Evolutionary conservation across 768 basidiomycete genomes (phyloP).

Genomic region (Pisolithus albus): DNA sequence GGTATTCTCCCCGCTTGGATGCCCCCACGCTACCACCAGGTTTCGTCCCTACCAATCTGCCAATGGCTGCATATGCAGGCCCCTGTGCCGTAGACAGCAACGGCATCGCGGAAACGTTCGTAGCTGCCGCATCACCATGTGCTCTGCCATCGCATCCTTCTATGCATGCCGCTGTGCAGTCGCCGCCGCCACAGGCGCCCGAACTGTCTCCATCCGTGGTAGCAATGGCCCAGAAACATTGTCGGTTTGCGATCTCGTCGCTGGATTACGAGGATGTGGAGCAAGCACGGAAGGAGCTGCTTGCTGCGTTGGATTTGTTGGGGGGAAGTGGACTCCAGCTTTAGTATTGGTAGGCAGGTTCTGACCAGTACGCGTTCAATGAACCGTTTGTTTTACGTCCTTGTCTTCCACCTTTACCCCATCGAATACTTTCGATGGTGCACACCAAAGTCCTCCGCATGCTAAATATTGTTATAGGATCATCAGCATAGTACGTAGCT

Average conservation of each 20-base stretch:
- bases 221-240: conserved; percentile 82
- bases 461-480: no score
- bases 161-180: background rate
- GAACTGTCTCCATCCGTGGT: conserved; percentile 63
- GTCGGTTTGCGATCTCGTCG: conserved; percentile 88
- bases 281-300: conserved; percentile 79
- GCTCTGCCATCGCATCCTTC: background rate
- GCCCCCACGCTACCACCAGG: conserved; percentile 21
- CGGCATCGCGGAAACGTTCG: conserved; percentile 6
- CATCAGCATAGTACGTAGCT: no score
- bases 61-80: conserved; percentile 8
- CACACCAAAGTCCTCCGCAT: no score
- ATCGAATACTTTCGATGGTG: no score
- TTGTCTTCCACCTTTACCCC: no score
- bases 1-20: conserved; percentile 1
- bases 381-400: no score
- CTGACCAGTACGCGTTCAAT: background rate
- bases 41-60: conserved; percentile 21
- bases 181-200: conserved; percentile 16
- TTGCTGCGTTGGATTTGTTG: conserved; percentile 61
- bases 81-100: conserved; percentile 1
- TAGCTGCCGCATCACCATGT: conserved; percentile 1
- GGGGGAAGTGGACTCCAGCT: conserved; percentile 30
- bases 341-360: background rate
- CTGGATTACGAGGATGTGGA: conserved; percentile 92